Base-by-base conservation (phyloP, 345 rosid species). In the Eucalyptus sp. region DNA sequence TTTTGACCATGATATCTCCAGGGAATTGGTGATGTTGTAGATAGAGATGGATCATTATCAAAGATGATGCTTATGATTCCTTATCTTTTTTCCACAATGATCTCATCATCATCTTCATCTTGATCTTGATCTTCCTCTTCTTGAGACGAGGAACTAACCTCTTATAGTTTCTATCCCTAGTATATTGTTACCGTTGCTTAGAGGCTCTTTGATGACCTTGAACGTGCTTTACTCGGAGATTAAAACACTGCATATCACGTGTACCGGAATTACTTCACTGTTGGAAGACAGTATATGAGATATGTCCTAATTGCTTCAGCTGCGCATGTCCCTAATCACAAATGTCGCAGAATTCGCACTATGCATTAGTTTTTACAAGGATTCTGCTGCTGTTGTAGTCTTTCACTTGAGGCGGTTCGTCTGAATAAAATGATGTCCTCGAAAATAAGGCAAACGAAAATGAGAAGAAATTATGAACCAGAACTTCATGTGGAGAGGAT, bases 11-110 rank as follows among this genome's bases (percentile, higher is more conserved):
- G 48, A 20, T 76, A 76, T 76, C 83, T 76, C 83, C 50, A 11
- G 76, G 83, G 27, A 76, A 76, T 76, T 79, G 62, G 89, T 90
- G 89, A 86, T 81, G 90, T 68, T 93, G 95, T 93, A 91, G 94
- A 93, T 88, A 92, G 58, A 66, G 86, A 76, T 41, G 29, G 27
- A 37, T 76, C 48, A 20, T 41, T 76, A 7, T 76, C 14, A 3
- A 76, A 76, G 27, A 20, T 41, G 83, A 41, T 76, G 83, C 48
- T 76, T 41, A 37, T 76, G 27, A 18, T 76, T 76, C 48, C 48
- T 37, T 11, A 37, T 41, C 2, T 11, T 76, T 76, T 76, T 87
- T 54, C 90, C 81, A 25, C 22, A 86, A 87, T 87, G 90, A 89
- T 86, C 85, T 86, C 79, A 20, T 20, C 8, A 3, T 31, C 80